phyloP scores from a whole-genome alignment of 2,329 filamentous ascomycete species.

The Leptographium flavum region DNA sequence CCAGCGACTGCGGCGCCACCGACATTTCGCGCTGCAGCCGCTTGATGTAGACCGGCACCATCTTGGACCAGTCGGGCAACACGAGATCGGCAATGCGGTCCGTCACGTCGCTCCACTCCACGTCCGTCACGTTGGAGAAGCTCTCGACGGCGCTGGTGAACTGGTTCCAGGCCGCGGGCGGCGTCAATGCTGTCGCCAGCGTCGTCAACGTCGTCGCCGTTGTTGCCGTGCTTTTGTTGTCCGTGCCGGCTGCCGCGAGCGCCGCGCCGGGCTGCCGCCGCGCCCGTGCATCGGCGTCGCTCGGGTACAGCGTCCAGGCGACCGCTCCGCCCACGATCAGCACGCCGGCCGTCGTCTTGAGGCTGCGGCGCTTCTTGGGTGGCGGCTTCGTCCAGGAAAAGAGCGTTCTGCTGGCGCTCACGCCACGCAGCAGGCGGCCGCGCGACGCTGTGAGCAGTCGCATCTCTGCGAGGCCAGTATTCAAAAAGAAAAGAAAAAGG shows the following conservation, averaged over 20 bases:
- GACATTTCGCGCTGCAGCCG: constrained; percentile 83
- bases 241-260: not conserved
- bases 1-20: constrained; percentile 73
- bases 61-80: constrained; percentile 68
- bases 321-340: not conserved
- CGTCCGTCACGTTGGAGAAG: constrained; percentile 37
- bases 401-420: no score
- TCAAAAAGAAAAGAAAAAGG: no score
- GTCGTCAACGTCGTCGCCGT: no score
- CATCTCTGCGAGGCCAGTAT: no score
- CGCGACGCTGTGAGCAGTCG: no score
- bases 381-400: not conserved
- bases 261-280: not conserved
- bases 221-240: no score
- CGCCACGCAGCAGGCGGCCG: not conserved
- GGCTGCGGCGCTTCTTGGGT: not conserved
- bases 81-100: constrained; percentile 55
- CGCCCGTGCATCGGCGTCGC: not conserved
- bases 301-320: not conserved
- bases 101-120: constrained; percentile 39
- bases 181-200: no score
- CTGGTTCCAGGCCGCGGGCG: constrained; percentile 26
- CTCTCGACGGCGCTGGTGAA: constrained; percentile 34
- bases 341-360: not conserved
- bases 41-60: constrained; percentile 59